A percentile compares a stretch with the other conserved stretches of the same genome.
Evolutionary conservation across 2,329 filamentous ascomycete genomes (phyloP).

Genomic region (Penicillium janthinellum): DNA sequence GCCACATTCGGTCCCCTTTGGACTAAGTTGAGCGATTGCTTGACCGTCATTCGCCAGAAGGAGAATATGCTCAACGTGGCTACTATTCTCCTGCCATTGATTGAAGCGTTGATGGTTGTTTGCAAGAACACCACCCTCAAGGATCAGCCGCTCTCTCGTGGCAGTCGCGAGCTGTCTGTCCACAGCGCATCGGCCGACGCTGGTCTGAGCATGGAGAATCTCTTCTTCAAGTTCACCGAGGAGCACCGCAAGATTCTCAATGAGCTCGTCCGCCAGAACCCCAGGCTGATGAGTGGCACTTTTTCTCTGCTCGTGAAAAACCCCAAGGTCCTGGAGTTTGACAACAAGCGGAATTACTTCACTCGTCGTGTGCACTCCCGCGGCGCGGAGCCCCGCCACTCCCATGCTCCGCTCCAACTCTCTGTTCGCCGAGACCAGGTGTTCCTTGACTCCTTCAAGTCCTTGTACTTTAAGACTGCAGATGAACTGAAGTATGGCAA

Average conservation of each 20-base stretch:
- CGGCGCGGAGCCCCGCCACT: slow-evolving; percentile 68
- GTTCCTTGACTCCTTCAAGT: slow-evolving; percentile 97
- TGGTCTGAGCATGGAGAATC: slow-evolving; percentile 69
- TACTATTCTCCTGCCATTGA: slow-evolving; percentile 89
- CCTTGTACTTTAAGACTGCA: slow-evolving; percentile 93
- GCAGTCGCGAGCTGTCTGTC: slow-evolving; percentile 68
- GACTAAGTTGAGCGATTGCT: slow-evolving; percentile 86
- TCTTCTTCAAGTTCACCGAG: slow-evolving; percentile 98
- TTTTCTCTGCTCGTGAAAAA: slow-evolving; percentile 97
- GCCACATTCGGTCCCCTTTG: slow-evolving; percentile 87
- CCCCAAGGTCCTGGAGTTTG: slow-evolving; percentile 96
- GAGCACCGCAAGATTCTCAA: slow-evolving; percentile 97
- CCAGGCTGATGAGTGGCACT: slow-evolving; percentile 97
- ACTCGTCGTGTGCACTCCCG: slow-evolving; percentile 85
- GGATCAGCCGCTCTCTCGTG: slow-evolving; percentile 59
- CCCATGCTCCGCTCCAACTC: slow-evolving; percentile 78
- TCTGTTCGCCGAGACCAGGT: slow-evolving; percentile 91
- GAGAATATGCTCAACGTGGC: slow-evolving; percentile 97
- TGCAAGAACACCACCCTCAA: slow-evolving; percentile 94
- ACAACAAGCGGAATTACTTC: slow-evolving; percentile 99
- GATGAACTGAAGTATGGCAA: slow-evolving; percentile 99
- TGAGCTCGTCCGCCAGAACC: slow-evolving; percentile 93
- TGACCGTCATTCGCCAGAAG: slow-evolving; percentile 83
- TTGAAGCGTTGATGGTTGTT: slow-evolving; percentile 97
- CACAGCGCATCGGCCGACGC: slow-evolving; percentile 77